Evolutionary conservation across 1,139 yeast genomes (phyloP).

Genomic region (Geotrichum histeridarum): DNA sequence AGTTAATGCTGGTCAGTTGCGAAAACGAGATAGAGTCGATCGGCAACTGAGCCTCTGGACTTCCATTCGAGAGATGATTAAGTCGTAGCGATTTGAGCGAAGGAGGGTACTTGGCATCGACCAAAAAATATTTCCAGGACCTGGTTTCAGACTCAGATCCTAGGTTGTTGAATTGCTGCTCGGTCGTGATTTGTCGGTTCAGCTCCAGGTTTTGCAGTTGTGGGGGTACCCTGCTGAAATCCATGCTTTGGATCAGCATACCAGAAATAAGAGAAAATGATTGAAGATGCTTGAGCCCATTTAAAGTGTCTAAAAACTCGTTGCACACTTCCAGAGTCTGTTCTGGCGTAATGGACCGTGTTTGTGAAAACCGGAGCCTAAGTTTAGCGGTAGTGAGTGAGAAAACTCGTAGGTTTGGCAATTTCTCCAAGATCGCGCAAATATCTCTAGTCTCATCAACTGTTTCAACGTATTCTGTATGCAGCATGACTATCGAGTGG

Average conservation of each 20-base stretch:
- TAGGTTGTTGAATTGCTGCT: neutral
- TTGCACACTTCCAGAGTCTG: neutral
- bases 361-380: constrained; percentile 2
- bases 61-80: constrained; percentile 1
- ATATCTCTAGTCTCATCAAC: neutral
- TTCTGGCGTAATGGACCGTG: neutral
- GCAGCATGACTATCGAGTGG: neutral
- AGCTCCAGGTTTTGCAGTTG: constrained; percentile 4
- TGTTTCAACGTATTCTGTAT: constrained; percentile 1
- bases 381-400: constrained; percentile 2
- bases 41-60: neutral
- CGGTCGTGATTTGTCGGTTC: constrained; percentile 1
- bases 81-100: constrained; percentile 3
- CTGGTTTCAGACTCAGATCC: neutral
- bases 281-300: neutral
- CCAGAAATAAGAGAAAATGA: constrained; percentile 5
- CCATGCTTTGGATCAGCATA: constrained; percentile 5
- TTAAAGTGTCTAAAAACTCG: neutral
- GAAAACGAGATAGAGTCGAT: neutral
- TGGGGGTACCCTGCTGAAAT: neutral
- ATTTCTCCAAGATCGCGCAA: neutral
- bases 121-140: neutral
- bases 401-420: neutral
- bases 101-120: neutral
- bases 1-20: neutral